Evolutionary conservation across 2,329 filamentous ascomycete genomes (phyloP).

Genomic region (Pleomassaria siparia): DNA sequence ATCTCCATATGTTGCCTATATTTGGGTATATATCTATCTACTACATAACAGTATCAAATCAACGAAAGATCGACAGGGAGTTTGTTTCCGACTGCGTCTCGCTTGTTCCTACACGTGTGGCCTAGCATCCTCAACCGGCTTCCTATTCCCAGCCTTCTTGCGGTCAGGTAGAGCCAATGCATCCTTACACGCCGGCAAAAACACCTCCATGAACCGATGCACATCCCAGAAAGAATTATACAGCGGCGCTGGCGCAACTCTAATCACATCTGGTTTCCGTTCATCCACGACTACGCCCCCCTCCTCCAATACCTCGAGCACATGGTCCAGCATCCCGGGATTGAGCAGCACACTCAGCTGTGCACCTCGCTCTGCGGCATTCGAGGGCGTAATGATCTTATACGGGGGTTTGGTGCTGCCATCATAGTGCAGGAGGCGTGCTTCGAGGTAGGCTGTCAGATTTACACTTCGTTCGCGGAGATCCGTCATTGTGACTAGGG

Average conservation of each 20-base stretch:
- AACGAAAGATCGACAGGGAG: neutral
- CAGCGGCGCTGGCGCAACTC: slow-evolving; percentile 79
- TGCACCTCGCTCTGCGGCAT: slow-evolving; percentile 69
- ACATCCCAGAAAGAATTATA: slow-evolving; percentile 82
- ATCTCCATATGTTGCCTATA: neutral
- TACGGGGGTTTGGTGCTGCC: slow-evolving; percentile 38
- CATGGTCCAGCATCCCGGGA: slow-evolving; percentile 68
- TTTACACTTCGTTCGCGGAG: slow-evolving; percentile 71
- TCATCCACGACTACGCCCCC: slow-evolving; percentile 78
- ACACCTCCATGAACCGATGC: slow-evolving; percentile 47
- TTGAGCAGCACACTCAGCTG: slow-evolving; percentile 75
- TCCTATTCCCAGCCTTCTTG: neutral
- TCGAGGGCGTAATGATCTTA: slow-evolving; percentile 67
- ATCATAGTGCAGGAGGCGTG: slow-evolving; percentile 31
- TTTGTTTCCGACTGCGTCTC: neutral
- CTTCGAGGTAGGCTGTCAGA: slow-evolving; percentile 75
- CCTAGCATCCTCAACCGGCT: neutral
- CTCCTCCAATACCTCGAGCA: slow-evolving; percentile 65
- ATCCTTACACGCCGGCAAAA: slow-evolving; percentile 51
- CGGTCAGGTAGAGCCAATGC: slow-evolving; percentile 13
- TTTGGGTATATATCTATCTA: neutral
- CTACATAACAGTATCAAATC: neutral
- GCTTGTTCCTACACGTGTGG: neutral
- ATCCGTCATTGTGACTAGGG: slow-evolving; percentile 67
- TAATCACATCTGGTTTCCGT: slow-evolving; percentile 80